Evolutionary conservation across 2,329 filamentous ascomycete species (phyloP).

Genomic region (Aotearoamyces nothofagi): DNA sequence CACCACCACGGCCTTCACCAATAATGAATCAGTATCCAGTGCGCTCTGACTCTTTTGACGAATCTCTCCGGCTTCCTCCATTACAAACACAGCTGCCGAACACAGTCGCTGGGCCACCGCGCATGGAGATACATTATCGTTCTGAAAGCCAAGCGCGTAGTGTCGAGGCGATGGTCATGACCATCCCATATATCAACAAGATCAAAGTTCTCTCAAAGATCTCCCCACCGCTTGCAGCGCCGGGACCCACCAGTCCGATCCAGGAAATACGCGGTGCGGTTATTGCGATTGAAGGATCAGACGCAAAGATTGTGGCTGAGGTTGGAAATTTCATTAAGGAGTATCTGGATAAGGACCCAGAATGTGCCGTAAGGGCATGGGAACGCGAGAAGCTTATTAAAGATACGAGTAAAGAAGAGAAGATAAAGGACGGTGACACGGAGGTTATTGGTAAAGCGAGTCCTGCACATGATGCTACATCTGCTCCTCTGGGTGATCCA

Average conservation of each 20-base stretch:
- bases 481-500: neutral
- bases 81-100: constrained; percentile 19
- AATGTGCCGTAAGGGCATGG: constrained; percentile 17
- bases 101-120: constrained; percentile 21
- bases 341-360: constrained; percentile 13
- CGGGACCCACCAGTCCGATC: constrained; percentile 19
- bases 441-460: neutral
- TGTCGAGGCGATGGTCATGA: constrained; percentile 59
- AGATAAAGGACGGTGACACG: neutral
- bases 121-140: constrained; percentile 19
- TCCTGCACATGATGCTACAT: constrained; percentile 1
- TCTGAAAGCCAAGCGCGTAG: constrained; percentile 24
- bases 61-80: constrained; percentile 20
- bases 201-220: constrained; percentile 64
- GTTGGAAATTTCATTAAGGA: constrained; percentile 45
- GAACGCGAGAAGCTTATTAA: neutral
- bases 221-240: constrained; percentile 44
- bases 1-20: constrained; percentile 14
- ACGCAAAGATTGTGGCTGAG: constrained; percentile 30
- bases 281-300: constrained; percentile 69
- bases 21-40: constrained; percentile 12
- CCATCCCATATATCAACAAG: constrained; percentile 59
- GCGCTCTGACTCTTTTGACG: constrained; percentile 14
- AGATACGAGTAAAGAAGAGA: neutral
- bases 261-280: constrained; percentile 54